Base-by-base conservation (phyloP, 495 filamentous ascomycete genomes). In the Penicillium longicatenatum region DNA sequence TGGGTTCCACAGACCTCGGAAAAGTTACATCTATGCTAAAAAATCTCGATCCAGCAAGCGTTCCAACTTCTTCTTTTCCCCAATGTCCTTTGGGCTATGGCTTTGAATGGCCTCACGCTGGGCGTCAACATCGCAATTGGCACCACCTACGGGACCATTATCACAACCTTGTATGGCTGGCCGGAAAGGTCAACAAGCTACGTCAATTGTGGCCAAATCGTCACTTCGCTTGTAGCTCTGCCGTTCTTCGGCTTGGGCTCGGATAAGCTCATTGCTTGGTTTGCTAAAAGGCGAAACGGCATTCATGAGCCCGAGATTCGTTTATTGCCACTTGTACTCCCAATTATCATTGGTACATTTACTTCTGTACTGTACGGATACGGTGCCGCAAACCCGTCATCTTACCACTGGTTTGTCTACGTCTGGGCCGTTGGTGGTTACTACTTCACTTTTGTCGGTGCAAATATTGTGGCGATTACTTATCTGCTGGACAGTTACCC, bases 381-480 rank as follows among this genome's bases (percentile, higher is more conserved):
- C 22, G 75, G 66, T 4, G 69, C 57, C 0, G 10, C 63, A 0
- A 33, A 74, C 51, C 72, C 75, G 1, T 30, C 65, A 11, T 39
- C 63, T 0, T 76, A 71, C 30, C 70, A 74, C 57, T 72, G 71
- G 67, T 71, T 74, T 49, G 48, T 68, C 0, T 70, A 73, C 31
- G 71, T 63, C 6, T 72, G 68, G 60, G 59, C 63, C 6, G 61
- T 71, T 9, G 68, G 66, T 6, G 70, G 60, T 0, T 73, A 73
- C 26, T 74, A 71, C 21, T 76, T 78, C 54, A 55, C 55, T 46
- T 76, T 76, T 46, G 65, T 78, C 2, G 72, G 71, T 2, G 68
- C 70, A 12, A 74, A 75, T 33, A 73, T 75, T 42, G 70, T 70
- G 9, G 72, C 68, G 7, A 72, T 74, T 41, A 78, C 74, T n/a